A percentile compares a stretch with the other conserved stretches of the same genome.
Evolutionary conservation across 2,329 filamentous ascomycete species (phyloP).

Genomic region (Neofusicoccum sp.): DNA sequence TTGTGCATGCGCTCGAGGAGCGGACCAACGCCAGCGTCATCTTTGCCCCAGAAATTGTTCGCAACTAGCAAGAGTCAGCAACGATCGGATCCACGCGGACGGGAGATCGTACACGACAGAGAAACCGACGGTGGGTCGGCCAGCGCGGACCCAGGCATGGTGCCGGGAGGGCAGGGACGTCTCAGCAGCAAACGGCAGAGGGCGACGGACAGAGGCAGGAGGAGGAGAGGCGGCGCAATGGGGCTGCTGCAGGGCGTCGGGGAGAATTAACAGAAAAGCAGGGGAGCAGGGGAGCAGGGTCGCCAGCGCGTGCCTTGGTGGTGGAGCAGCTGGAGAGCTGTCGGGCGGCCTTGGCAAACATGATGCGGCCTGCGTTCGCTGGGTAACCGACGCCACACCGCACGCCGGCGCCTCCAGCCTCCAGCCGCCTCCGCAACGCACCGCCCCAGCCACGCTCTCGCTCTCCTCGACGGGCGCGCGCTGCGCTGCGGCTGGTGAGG

Average conservation of each 20-base stretch:
- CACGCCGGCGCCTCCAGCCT: background rate
- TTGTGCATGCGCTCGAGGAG: constrained; percentile 91
- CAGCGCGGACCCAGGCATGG: constrained; percentile 59
- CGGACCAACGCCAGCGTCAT: constrained; percentile 90
- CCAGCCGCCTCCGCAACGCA: background rate
- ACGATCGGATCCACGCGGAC: background rate
- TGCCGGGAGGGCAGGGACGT: constrained; percentile 25
- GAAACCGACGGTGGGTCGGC: constrained; percentile 64
- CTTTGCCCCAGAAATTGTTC: constrained; percentile 99
- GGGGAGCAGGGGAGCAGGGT: background rate
- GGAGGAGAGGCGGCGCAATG: background rate
- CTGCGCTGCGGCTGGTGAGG: background rate
- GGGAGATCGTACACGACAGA: constrained; percentile 59
- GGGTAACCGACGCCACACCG: constrained; percentile 2
- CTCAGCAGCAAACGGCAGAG: background rate
- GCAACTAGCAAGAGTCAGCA: constrained; percentile 63
- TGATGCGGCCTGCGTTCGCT: constrained; percentile 14
- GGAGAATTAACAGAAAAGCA: constrained; percentile 13
- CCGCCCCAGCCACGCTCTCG: background rate
- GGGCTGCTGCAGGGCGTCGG: constrained; percentile 3
- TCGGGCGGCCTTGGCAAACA: constrained; percentile 11
- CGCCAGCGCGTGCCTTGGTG: constrained; percentile 11
- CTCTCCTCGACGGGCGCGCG: background rate
- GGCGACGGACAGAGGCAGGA: background rate
- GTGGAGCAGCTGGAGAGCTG: constrained; percentile 1